Conservation (phyloP, 352 stramenopile species). For the Pythium vanterpoolii region DNA sequence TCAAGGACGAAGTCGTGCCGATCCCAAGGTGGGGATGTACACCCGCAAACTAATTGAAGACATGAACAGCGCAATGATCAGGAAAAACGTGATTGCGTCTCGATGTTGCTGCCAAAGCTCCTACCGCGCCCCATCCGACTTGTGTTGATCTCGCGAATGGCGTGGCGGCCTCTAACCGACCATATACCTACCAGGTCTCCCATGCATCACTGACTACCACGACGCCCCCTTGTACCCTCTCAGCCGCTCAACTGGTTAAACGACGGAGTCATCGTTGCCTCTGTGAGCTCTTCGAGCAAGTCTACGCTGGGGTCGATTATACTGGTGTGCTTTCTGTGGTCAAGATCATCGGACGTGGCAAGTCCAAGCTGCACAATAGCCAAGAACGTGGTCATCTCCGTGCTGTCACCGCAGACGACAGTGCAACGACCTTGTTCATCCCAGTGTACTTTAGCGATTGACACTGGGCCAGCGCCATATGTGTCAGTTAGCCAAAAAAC, state of each 20-base stretch:
- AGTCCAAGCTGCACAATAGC: background rate
- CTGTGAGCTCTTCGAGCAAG: background rate
- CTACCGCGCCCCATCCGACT: too few relatives aligned
- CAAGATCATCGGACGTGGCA: background rate
- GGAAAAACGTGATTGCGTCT: too few relatives aligned
- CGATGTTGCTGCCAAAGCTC: too few relatives aligned
- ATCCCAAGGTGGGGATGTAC: background rate
- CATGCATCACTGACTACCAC: background rate
- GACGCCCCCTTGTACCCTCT: background rate
- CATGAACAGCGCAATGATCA: background rate
- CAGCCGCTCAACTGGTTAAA: background rate
- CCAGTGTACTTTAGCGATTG: background rate
- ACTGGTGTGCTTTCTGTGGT: background rate
- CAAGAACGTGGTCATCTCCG: background rate
- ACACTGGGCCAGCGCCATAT: background rate
- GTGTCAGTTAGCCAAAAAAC: background rate
- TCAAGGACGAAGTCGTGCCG: background rate
- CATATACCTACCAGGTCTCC: background rate
- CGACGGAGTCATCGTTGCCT: background rate
- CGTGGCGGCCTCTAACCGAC: background rate
- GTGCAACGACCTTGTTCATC: background rate
- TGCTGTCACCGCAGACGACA: background rate
- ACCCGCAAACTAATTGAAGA: background rate
- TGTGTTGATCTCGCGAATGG: too few relatives aligned
- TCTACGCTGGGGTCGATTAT: background rate